Evolutionary conservation across 805 yeast genomes (phyloP).

Genomic region (Cyberlindnera americana): DNA sequence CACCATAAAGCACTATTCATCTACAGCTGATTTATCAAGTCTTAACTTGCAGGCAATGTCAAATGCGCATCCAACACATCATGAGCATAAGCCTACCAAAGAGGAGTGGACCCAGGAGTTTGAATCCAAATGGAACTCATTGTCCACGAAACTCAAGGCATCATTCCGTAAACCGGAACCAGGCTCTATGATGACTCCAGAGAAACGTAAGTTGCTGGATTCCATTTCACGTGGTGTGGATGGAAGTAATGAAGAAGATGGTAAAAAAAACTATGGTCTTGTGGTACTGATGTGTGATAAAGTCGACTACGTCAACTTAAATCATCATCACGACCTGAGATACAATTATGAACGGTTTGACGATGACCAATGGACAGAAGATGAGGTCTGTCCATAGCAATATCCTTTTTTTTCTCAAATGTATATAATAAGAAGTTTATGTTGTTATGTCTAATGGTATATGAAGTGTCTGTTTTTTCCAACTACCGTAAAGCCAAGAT

Average conservation of each 20-base stretch:
- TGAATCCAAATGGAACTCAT: slow-evolving; percentile 54
- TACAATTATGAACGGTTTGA: slow-evolving; percentile 50
- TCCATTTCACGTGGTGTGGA: slow-evolving; percentile 79
- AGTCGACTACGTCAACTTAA: slow-evolving; percentile 66
- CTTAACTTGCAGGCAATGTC: slow-evolving; percentile 15
- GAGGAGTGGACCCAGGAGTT: slow-evolving; percentile 71
- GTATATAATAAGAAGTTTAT: slow-evolving; percentile 10
- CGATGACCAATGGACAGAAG: slow-evolving; percentile 67
- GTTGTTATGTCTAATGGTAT: slow-evolving; percentile 1
- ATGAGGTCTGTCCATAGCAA: slow-evolving; percentile 77
- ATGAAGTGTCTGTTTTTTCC: not conserved
- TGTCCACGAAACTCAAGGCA: slow-evolving; percentile 58
- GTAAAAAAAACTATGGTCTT: slow-evolving; percentile 59
- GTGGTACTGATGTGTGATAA: slow-evolving; percentile 65
- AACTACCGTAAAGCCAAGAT: not conserved
- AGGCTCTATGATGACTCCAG: slow-evolving; percentile 52
- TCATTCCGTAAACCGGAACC: slow-evolving; percentile 75
- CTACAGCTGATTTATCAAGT: slow-evolving; percentile 23
- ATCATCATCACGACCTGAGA: slow-evolving; percentile 46
- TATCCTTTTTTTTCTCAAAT: too few species aligned
- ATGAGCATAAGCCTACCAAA: slow-evolving; percentile 18
- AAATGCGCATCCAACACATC: slow-evolving; percentile 43
- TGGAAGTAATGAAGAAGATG: slow-evolving; percentile 62
- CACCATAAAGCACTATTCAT: slow-evolving; percentile 19
- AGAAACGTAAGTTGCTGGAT: slow-evolving; percentile 56